Evolutionary conservation across 495 filamentous ascomycete genomes (phyloP).

Genomic region (Penicillium antarcticum): DNA sequence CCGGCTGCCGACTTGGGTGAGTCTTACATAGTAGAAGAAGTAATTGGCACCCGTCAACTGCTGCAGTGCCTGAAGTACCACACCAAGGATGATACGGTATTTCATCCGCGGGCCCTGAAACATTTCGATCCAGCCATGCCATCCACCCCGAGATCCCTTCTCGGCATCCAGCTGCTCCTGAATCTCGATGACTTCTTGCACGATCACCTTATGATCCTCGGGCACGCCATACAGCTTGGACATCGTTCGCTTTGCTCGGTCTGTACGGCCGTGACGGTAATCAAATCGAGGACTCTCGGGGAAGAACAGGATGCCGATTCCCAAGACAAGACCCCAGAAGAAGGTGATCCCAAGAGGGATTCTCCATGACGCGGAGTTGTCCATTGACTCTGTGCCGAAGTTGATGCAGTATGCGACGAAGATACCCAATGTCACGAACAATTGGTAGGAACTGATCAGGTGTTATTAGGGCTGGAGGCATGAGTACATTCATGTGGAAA

Average conservation of each 20-base stretch:
- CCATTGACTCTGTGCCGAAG: constrained; percentile 57
- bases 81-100: constrained; percentile 64
- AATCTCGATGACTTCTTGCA: constrained; percentile 63
- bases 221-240: constrained; percentile 65
- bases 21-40: constrained; percentile 68
- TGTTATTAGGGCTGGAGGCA: neutral
- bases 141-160: constrained; percentile 44
- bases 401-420: constrained; percentile 77
- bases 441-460: constrained; percentile 56
- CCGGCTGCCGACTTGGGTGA: too few relatives aligned
- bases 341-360: constrained; percentile 75
- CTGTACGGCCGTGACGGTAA: constrained; percentile 58
- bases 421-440: constrained; percentile 84
- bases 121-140: constrained; percentile 41
- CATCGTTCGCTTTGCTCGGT: constrained; percentile 62
- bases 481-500: neutral
- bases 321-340: constrained; percentile 68
- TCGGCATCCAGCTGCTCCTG: constrained; percentile 50
- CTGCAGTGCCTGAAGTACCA: constrained; percentile 54
- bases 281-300: constrained; percentile 68
- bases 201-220: constrained; percentile 56
- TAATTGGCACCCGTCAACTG: constrained; percentile 47
- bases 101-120: constrained; percentile 65
- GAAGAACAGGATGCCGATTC: constrained; percentile 63
- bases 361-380: constrained; percentile 59